These are phyloP conservation scores for Apiospora phragmitis DNA, from an alignment of 2,329 filamentous ascomycete species.

Conservation along the genomic window DNA sequence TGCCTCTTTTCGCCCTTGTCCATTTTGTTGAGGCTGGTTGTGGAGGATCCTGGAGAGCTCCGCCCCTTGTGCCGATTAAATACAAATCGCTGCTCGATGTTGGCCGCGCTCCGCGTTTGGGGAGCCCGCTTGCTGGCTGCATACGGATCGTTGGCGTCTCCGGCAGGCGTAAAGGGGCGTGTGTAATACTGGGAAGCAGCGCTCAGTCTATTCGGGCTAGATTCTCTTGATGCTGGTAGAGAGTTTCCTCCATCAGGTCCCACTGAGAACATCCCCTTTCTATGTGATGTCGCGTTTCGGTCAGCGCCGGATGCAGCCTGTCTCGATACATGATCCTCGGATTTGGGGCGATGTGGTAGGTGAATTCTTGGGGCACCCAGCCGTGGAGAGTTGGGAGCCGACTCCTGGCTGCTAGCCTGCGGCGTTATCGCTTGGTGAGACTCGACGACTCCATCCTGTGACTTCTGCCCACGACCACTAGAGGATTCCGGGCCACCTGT, in stretches of 20 bases:
- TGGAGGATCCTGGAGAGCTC: conserved; percentile 54
- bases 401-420: conserved; percentile 63
- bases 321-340: conserved; percentile 42
- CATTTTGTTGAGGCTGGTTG: conserved; percentile 48
- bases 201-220: conserved; percentile 61
- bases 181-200: conserved; percentile 65
- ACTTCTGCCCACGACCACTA: conserved; percentile 25
- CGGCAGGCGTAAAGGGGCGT: conserved; percentile 75
- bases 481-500: conserved; percentile 51
- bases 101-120: conserved; percentile 62
- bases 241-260: conserved; percentile 47
- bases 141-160: conserved; percentile 83
- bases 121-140: conserved; percentile 77
- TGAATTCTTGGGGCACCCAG: conserved; percentile 25
- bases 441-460: conserved; percentile 27
- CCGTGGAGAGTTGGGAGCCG: conserved; percentile 42
- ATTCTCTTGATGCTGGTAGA: conserved; percentile 59
- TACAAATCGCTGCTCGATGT: conserved; percentile 79
- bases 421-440: conserved; percentile 60
- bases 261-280: conserved; percentile 55
- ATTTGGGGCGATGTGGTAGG: conserved; percentile 43
- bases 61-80: conserved; percentile 76
- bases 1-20: conserved; percentile 51
- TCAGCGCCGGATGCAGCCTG: conserved; percentile 41
- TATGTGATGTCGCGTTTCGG: conserved; percentile 40